Base-by-base conservation (phyloP, 768 basidiomycete species). In the Termitomyces titanicus region DNA sequence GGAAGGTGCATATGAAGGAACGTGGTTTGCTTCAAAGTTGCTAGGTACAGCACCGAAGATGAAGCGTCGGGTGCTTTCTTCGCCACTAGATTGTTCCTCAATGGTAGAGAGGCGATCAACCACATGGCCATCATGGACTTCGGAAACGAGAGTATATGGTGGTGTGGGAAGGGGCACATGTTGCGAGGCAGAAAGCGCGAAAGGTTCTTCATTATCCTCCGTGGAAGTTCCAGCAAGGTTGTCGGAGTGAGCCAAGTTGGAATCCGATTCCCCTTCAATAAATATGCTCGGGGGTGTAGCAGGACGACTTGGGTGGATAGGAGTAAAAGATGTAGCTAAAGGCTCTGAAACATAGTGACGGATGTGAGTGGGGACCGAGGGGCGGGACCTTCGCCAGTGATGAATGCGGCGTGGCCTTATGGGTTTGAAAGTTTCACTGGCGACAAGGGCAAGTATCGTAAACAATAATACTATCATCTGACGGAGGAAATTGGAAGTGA, bases 231-330 rank as follows among this genome's bases (percentile, higher is more conserved):
- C 46, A 31, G 67, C 44, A 33, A 69, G 56, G 38, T 69, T 67
- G 13, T 65, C 60, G n/a, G 68, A 66, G 51, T 66, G 63, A 8
- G 74, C 69, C 37, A 72, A 66, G 12, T 63, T 64, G 25, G 66
- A 63, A 12, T 66, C 68, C 1, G 69, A 68, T 20, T 63, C 65
- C 9, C 66, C 71, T 38, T 73, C 67, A 7, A 74, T 66, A 56
- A 74, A 76, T 61, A 72, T 69, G 52, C 73, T 75, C 15, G 74
- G 74, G 13, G 74, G 74, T 2, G 74, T 68, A 29, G 71, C 62
- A 17, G 74, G 74, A 43, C 59, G 66, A 63, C 67, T 48, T 48
- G 58, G 38, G 58, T 59, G 47, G 7, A 67, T 59, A 42, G 61
- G 60, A n/a, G 64, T 54, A 40, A 61, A 59, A 38, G 54, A 38